Conservation (phyloP, 768 basidiomycete species). For the Royoungia palumana region DNA sequence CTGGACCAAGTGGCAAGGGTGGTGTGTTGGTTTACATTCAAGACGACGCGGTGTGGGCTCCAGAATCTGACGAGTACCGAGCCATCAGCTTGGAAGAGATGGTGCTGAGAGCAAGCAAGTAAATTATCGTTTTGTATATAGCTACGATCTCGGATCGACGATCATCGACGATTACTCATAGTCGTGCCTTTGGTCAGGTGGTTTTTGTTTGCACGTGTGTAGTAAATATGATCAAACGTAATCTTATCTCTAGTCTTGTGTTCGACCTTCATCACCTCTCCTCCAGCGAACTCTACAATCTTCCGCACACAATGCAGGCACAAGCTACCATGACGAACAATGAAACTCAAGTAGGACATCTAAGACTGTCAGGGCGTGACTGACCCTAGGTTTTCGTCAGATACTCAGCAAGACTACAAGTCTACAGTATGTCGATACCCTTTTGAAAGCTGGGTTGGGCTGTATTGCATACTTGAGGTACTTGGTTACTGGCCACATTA, state of each 20-base stretch:
- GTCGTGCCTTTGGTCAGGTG: too few species aligned
- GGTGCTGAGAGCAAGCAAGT: conserved; percentile 59
- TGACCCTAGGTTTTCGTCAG: conserved; percentile 26
- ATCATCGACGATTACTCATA: too few species aligned
- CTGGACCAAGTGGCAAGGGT: conserved; percentile 78
- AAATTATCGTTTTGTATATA: neutral
- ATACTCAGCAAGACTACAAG: conserved; percentile 58
- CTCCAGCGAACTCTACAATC: neutral
- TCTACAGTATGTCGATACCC: conserved; percentile 65
- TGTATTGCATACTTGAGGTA: conserved; percentile 77
- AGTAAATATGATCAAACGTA: neutral
- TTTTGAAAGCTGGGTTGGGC: conserved; percentile 68
- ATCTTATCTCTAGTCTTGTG: too few species aligned
- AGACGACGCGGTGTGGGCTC: conserved; percentile 93
- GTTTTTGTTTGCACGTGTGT: too few species aligned
- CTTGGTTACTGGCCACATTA: neutral
- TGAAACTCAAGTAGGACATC: conserved; percentile 26
- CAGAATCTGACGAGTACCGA: conserved; percentile 59
- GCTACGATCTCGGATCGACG: neutral
- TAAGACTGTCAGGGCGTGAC: neutral
- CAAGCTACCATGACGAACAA: conserved; percentile 16
- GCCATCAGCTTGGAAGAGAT: conserved; percentile 88
- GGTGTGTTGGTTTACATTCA: conserved; percentile 86
- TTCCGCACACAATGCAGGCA: conserved; percentile 21
- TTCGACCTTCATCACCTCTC: neutral